Percentiles rank a stretch among this genome's conserved stretches.
Evolutionary conservation across 495 filamentous ascomycete genomes (phyloP).

Genomic region (Hyaloscypha finlandica): DNA sequence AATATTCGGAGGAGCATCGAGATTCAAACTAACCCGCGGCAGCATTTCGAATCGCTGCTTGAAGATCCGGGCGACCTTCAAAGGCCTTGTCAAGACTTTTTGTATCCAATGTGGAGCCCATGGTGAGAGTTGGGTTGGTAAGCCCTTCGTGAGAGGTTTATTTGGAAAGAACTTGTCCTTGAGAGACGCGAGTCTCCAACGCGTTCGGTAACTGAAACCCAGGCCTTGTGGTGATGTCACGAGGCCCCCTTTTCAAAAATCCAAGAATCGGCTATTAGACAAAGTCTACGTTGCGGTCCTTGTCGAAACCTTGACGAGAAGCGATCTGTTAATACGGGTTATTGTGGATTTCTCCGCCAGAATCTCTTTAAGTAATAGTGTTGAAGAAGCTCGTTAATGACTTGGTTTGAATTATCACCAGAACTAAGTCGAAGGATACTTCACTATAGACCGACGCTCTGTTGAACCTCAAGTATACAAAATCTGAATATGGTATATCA

Average conservation of each 20-base stretch:
- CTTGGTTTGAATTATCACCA: no score
- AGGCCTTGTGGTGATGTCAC: slow-evolving; percentile 24
- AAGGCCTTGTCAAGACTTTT: slow-evolving; percentile 29
- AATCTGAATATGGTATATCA: no score
- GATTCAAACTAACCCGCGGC: slow-evolving; percentile 27
- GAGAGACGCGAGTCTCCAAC: slow-evolving; percentile 1
- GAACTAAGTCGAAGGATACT: no score
- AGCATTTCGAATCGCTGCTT: slow-evolving; percentile 28
- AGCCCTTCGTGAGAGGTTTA: neutral
- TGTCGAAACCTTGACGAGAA: no score
- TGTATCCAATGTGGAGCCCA: slow-evolving; percentile 27
- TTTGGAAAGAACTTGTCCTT: neutral
- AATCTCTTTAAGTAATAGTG: no score
- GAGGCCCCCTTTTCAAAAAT: neutral
- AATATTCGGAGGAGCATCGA: neutral
- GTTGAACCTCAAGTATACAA: no score
- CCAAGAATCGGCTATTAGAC: no score
- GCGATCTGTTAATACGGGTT: no score
- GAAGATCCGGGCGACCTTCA: slow-evolving; percentile 31
- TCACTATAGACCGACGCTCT: no score
- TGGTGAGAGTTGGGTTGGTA: neutral
- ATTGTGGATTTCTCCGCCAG: no score
- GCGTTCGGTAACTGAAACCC: slow-evolving; percentile 16
- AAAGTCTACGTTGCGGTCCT: no score
- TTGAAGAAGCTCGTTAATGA: no score